These are phyloP conservation scores for Carex parvula DNA, from an alignment of 176 grass and related monocot species.

Conservation along the genomic window DNA sequence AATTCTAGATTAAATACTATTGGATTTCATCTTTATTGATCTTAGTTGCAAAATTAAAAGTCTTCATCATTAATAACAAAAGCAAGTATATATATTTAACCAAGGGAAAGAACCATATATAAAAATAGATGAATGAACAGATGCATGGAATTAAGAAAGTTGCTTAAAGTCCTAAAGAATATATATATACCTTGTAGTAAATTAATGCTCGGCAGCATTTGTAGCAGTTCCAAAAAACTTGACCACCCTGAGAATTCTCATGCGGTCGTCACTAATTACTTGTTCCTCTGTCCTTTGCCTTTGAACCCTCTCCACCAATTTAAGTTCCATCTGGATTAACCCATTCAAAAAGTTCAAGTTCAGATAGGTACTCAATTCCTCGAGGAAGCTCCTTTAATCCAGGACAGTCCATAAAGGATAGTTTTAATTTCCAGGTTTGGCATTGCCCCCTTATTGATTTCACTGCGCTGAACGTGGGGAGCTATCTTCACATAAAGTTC, in stretches of 20 bases:
- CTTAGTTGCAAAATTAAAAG: not conserved
- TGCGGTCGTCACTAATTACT: not conserved
- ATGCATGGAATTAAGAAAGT: not conserved
- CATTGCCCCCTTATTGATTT: not conserved
- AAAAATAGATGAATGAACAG: not conserved
- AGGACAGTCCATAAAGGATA: not conserved
- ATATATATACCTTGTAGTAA: not conserved
- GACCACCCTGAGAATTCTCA: not conserved
- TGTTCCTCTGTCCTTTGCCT: not conserved
- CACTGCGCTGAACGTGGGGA: not conserved
- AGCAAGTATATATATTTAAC: not conserved
- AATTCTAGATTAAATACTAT: no score
- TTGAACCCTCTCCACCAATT: not conserved
- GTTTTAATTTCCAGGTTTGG: not conserved
- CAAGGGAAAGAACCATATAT: not conserved
- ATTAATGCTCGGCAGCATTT: no score
- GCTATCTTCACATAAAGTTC: accelerated
- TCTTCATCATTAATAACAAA: not conserved
- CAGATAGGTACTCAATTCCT: not conserved
- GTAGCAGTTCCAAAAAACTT: not conserved
- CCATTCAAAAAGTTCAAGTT: not conserved
- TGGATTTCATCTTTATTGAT: not conserved
- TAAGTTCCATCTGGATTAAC: not conserved
- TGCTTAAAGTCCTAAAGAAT: not conserved
- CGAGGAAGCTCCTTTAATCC: not conserved